Conservation (phyloP, 352 stramenopile genomes). For the Globisporangium radiosum region DNA sequence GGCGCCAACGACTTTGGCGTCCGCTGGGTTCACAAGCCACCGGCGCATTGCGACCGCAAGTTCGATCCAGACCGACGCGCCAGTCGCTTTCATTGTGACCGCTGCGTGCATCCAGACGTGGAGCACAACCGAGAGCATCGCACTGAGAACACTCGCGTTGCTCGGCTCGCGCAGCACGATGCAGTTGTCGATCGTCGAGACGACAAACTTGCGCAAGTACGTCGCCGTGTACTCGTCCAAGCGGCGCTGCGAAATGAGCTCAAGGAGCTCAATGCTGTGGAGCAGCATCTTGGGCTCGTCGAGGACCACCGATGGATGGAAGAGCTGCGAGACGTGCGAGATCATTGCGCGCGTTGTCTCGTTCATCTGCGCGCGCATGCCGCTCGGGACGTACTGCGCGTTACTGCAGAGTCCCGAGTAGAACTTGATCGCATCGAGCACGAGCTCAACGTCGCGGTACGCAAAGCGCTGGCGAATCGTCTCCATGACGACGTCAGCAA, state of each 20-base stretch:
- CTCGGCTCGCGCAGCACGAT: slow-evolving; percentile 55
- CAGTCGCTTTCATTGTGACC: slow-evolving; percentile 42
- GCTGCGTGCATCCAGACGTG: slow-evolving; percentile 85
- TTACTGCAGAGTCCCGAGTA: slow-evolving; percentile 78
- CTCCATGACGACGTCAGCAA: slow-evolving; percentile 83
- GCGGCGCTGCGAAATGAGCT: slow-evolving; percentile 73
- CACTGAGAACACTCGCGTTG: slow-evolving; percentile 54
- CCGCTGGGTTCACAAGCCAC: slow-evolving; percentile 63
- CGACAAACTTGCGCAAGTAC: slow-evolving; percentile 82
- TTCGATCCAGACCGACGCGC: slow-evolving; percentile 74
- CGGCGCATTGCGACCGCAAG: slow-evolving; percentile 71
- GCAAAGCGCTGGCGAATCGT: slow-evolving; percentile 81
- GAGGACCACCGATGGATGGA: slow-evolving; percentile 78
- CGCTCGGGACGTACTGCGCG: slow-evolving; percentile 62
- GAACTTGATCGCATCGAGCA: slow-evolving; percentile 85
- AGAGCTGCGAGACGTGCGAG: slow-evolving; percentile 82
- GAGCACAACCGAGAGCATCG: slow-evolving; percentile 77
- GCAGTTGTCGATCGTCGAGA: slow-evolving; percentile 81
- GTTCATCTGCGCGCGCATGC: slow-evolving; percentile 80
- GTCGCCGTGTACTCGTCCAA: slow-evolving; percentile 83
- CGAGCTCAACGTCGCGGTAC: slow-evolving; percentile 77
- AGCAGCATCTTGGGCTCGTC: slow-evolving; percentile 81
- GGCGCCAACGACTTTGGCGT: slow-evolving; percentile 45
- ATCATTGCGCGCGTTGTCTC: slow-evolving; percentile 82
- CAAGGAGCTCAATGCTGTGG: slow-evolving; percentile 81